phyloP scores from a whole-genome alignment of 768 basidiomycete species.

The Trametopsis cervina region DNA sequence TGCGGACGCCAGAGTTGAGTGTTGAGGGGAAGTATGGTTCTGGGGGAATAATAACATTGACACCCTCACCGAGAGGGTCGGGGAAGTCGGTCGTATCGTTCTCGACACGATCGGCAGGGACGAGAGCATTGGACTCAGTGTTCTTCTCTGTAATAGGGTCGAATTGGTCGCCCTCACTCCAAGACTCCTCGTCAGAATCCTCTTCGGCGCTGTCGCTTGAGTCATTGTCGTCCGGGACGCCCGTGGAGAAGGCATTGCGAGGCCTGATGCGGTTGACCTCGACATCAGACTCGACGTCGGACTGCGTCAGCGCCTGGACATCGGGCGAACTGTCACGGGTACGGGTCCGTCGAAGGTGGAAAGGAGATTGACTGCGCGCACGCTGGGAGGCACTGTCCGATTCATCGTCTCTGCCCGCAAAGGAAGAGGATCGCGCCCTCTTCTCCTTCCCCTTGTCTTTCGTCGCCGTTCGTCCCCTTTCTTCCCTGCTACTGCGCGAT shows the following conservation, averaged over 20 bases:
- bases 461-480: constrained; percentile 45
- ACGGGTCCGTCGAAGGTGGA: constrained; percentile 63
- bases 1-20: constrained; percentile 40
- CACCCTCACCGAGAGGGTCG: constrained; percentile 88
- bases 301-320: constrained; percentile 47
- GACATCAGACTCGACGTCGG: constrained; percentile 57
- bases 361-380: constrained; percentile 76
- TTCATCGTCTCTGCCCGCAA: constrained; percentile 31
- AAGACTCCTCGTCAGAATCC: constrained; percentile 47
- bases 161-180: constrained; percentile 57
- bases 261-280: constrained; percentile 44
- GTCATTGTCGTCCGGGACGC: constrained; percentile 48
- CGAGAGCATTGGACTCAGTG: constrained; percentile 75
- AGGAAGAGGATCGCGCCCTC: constrained; percentile 29
- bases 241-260: constrained; percentile 53
- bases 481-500: constrained; percentile 36
- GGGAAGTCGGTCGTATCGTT: constrained; percentile 45
- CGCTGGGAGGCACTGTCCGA: constrained; percentile 35
- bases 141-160: constrained; percentile 83
- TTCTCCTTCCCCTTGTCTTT: constrained; percentile 31
- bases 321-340: constrained; percentile 44
- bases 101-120: constrained; percentile 42
- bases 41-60: constrained; percentile 79
- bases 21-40: constrained; percentile 79
- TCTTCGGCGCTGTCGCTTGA: constrained; percentile 49